phyloP scores from a whole-genome alignment of 75 land plant species.

The Pinus tabuliformis region DNA sequence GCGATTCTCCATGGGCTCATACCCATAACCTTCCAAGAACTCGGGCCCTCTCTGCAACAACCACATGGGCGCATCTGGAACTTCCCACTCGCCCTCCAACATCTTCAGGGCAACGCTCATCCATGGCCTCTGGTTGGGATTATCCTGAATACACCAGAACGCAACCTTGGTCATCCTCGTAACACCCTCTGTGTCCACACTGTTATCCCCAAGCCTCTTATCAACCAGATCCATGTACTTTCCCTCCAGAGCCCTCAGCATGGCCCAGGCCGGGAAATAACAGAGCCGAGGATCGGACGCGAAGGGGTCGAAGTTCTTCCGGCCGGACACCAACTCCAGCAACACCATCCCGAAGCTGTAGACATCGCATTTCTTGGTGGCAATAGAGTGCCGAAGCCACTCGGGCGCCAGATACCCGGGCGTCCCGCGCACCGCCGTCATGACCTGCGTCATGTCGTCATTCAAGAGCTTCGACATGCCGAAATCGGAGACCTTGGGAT shows the following conservation, averaged over 20 bases:
- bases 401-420: slow-evolving; percentile 39
- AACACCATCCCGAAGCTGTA: slow-evolving; percentile 43
- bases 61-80: slow-evolving; percentile 10
- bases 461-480: slow-evolving; percentile 40
- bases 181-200: slow-evolving; percentile 4
- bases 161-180: slow-evolving; percentile 24
- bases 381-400: slow-evolving; percentile 13
- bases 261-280: slow-evolving; percentile 25
- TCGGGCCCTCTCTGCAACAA: slow-evolving; percentile 6
- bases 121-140: slow-evolving; percentile 23
- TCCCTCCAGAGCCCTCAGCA: slow-evolving; percentile 10
- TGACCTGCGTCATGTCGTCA: slow-evolving; percentile 14
- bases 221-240: slow-evolving; percentile 16
- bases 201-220: not conserved
- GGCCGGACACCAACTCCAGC: slow-evolving; percentile 23
- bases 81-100: slow-evolving; percentile 25
- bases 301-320: slow-evolving; percentile 18
- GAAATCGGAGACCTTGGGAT: slow-evolving; percentile 52
- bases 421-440: slow-evolving; percentile 39
- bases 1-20: not conserved
- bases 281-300: slow-evolving; percentile 16
- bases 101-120: slow-evolving; percentile 35
- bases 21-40: slow-evolving; percentile 9
- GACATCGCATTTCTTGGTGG: slow-evolving; percentile 25
- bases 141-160: slow-evolving; percentile 31